Percentiles rank a stretch among this genome's conserved stretches.
Evolutionary conservation across 2,329 filamentous ascomycete species (phyloP).

Genomic region (Fusarium duplospermum): DNA sequence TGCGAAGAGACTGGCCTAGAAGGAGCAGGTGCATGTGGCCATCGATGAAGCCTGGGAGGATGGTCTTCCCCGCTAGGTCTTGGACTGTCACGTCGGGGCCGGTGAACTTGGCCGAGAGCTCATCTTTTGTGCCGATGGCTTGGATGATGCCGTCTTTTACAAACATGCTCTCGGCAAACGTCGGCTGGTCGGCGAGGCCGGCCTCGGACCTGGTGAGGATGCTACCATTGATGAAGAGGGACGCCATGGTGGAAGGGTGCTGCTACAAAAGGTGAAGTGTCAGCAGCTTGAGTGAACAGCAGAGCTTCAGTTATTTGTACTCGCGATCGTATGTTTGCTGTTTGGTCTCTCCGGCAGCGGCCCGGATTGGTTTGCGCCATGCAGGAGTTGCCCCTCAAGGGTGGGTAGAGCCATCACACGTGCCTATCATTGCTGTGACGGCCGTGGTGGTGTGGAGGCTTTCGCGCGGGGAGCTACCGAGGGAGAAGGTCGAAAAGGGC

Average conservation of each 20-base stretch:
- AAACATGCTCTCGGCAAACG: conserved; percentile 49
- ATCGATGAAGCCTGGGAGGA: conserved; percentile 68
- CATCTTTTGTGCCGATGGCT: conserved; percentile 48
- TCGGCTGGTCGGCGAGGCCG: conserved; percentile 40
- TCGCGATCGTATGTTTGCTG: background rate
- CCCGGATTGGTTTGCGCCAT: background rate
- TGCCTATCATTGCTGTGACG: conserved; percentile 25
- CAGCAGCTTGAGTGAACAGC: background rate
- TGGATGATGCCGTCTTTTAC: conserved; percentile 50
- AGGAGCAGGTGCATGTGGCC: conserved; percentile 68
- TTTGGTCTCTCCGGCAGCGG: conserved; percentile 13
- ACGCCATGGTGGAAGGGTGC: conserved; percentile 24
- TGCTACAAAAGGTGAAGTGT: background rate
- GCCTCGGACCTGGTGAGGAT: conserved; percentile 42
- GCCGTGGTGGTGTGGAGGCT: conserved; percentile 15
- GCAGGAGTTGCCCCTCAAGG: conserved; percentile 17
- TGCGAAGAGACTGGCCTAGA: conserved; percentile 64
- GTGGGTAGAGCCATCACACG: conserved; percentile 23
- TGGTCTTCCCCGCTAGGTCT: conserved; percentile 49
- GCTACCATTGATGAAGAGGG: conserved; percentile 45
- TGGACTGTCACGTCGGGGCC: conserved; percentile 18
- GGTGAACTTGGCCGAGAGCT: conserved; percentile 39
- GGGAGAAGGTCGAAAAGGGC: background rate
- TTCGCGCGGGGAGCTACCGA: conserved; percentile 1
- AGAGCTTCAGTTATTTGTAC: conserved; percentile 28